Evolutionary conservation across 495 filamentous ascomycete genomes (phyloP), one percentile per base, ranked within the genome.

Genomic region (Entonaema liquescens): DNA sequence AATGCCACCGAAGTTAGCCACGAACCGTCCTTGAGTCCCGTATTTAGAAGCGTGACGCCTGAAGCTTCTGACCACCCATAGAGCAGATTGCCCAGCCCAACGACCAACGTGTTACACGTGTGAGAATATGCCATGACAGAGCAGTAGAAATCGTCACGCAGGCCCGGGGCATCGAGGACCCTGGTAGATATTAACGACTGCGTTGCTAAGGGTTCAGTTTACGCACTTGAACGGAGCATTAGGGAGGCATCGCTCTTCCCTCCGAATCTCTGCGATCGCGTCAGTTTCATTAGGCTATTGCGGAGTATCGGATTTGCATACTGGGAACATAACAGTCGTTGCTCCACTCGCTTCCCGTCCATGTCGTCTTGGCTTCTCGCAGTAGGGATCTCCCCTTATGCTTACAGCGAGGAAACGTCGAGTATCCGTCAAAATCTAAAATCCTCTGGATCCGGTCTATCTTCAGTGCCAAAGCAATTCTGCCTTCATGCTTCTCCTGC

Each of bases 141-240:
- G 79, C 94, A 98, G 76, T 99, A 99, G 73, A 93, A 99, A 78
- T 99, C 96, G 77, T 99, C 95, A 28, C 93, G 86, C 52, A 98
- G 84, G 25, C 87, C 86, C 1, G 95, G 94, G 3, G 95, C 95
- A 81, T 97, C 93, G 13, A 99, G 82, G 3, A 97, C 93, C 78
- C 83, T 85, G 42, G 19, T 56, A 47, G 4, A 9, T 44, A 59
- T 75, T 8, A 75, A 62, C 15, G 17, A 23, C 5, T 50, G 19
- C 17, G 44, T 12, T 19, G 15, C 33, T 17, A 42, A 7, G 50
- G 26, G 26, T 19, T 13, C 23, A 29, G 83, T 88, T 31, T 28
- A 84, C 88, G 72, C 83, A 91, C 88, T 92, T 90, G 82, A 96
- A 97, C 5, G 93, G 92, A 25, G 89, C 87, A 9, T 83, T 82